phyloP scores from a whole-genome alignment of 176 grass and related monocot genomes.

The Ampelocalamus luodianensis region DNA sequence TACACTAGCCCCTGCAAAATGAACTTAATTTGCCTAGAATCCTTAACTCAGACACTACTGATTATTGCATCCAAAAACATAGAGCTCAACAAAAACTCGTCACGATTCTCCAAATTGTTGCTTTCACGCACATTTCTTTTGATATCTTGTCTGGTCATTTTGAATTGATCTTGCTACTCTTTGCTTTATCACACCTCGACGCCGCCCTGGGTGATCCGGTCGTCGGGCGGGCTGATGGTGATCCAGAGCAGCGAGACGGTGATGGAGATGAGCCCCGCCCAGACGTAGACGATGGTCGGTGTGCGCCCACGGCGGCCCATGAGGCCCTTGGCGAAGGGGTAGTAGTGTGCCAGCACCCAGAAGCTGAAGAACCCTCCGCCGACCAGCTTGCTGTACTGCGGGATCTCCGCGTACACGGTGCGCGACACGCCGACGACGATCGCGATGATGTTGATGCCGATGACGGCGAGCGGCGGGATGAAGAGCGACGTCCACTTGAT shows the following conservation, averaged over 20 bases:
- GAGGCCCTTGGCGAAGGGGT: conserved; percentile 85
- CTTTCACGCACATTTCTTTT: neutral
- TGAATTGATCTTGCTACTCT: neutral
- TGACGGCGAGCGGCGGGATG: conserved; percentile 70
- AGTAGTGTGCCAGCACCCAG: conserved; percentile 87
- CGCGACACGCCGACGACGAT: conserved; percentile 75
- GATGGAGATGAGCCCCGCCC: conserved; percentile 80
- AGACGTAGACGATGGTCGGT: conserved; percentile 77
- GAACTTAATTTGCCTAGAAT: neutral
- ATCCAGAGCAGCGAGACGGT: conserved; percentile 80
- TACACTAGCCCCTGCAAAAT: conserved; percentile 16
- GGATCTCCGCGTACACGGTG: conserved; percentile 79
- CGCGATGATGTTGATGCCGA: conserved; percentile 81
- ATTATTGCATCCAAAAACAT: neutral
- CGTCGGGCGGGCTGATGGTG: conserved; percentile 65
- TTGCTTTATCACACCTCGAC: conserved; percentile 21
- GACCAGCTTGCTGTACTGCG: conserved; percentile 81
- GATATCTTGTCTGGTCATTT: neutral
- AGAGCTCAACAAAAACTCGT: neutral
- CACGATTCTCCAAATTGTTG: neutral
- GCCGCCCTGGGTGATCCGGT: conserved; percentile 45
- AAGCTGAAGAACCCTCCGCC: conserved; percentile 88
- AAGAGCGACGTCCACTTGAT: conserved; percentile 92
- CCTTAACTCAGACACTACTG: neutral
- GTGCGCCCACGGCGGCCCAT: conserved; percentile 70